A percentile compares a stretch with the other conserved stretches of the same genome.
phyloP scores from a whole-genome alignment of 768 basidiomycete species.

The Polyporus arcularius region DNA sequence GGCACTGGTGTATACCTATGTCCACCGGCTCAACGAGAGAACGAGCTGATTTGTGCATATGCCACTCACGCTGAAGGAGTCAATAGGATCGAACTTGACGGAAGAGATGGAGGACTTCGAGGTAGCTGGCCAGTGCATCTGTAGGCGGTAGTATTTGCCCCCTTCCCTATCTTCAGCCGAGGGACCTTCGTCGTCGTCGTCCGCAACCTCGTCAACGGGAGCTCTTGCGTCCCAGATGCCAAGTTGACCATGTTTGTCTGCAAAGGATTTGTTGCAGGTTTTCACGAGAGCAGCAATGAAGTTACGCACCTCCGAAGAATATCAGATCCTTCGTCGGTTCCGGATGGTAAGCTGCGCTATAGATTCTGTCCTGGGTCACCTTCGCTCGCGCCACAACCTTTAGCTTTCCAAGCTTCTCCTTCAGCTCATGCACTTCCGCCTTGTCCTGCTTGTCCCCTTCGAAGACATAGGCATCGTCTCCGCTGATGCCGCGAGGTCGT shows the following conservation, averaged over 20 bases:
- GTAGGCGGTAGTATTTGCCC: constrained; percentile 81
- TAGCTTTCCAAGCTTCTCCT: constrained; percentile 53
- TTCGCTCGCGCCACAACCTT: constrained; percentile 78
- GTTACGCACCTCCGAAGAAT: constrained; percentile 74
- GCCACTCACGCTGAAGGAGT: constrained; percentile 66
- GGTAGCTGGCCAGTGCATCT: constrained; percentile 82
- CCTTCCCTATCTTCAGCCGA: constrained; percentile 46
- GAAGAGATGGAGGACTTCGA: constrained; percentile 78
- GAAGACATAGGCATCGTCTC: constrained; percentile 55
- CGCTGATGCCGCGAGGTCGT: constrained; percentile 41
- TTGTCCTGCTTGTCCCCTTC: constrained; percentile 47
- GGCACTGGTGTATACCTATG: constrained; percentile 75
- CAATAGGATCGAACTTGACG: constrained; percentile 74
- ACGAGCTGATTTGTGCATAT: not conserved
- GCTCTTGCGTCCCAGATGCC: constrained; percentile 89
- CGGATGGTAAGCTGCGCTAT: constrained; percentile 81
- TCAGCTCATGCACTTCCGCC: constrained; percentile 53
- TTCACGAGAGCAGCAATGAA: constrained; percentile 1
- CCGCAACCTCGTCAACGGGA: constrained; percentile 58
- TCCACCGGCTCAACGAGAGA: not conserved
- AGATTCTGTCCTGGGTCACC: constrained; percentile 73
- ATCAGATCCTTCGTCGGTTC: constrained; percentile 78
- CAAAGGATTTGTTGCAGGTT: not conserved
- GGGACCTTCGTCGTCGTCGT: constrained; percentile 56
- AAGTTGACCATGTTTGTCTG: constrained; percentile 82